A percentile compares a stretch with the other conserved stretches of the same genome.
These are phyloP conservation scores for Tinospora cordifolia DNA, from an alignment of 164 flowering plant species.

Conservation along the genomic window DNA sequence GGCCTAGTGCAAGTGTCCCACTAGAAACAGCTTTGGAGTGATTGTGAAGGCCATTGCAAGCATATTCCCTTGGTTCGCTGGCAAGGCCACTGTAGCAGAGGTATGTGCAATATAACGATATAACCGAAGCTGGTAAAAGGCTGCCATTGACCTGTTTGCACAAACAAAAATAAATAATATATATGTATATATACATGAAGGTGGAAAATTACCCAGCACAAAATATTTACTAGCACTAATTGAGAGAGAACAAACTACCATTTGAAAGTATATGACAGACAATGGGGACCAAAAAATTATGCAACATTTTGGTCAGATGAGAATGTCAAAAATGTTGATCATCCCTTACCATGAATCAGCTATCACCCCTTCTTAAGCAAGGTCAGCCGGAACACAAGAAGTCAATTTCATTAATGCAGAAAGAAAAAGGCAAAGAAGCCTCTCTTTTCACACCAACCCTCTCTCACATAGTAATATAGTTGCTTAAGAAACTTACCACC, in stretches of 20 bases:
- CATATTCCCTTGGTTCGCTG: slow-evolving; percentile 94
- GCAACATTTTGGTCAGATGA: no score
- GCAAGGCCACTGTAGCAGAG: slow-evolving; percentile 91
- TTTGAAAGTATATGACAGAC: no score
- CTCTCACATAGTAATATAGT: no score
- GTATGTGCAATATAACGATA: slow-evolving; percentile 85
- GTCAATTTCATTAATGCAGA: no score
- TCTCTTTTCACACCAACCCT: no score
- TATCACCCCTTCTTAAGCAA: no score
- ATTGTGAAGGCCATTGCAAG: slow-evolving; percentile 98
- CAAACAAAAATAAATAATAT: slow-evolving; percentile 13
- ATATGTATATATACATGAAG: no score
- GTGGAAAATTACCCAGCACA: slow-evolving; percentile 1
- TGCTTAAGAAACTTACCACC: slow-evolving; percentile 40
- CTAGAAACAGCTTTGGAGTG: slow-evolving; percentile 81
- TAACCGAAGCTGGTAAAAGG: slow-evolving; percentile 85
- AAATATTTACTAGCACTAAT: background rate
- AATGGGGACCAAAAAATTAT: no score
- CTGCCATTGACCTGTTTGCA: slow-evolving; percentile 69
- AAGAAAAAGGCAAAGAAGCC: no score
- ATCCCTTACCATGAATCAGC: no score
- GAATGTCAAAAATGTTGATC: no score
- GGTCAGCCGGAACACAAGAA: no score
- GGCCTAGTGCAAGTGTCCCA: slow-evolving; percentile 73
- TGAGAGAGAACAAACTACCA: background rate